Evolutionary conservation across 1,284 basidiomycete genomes (phyloP).

Genomic region (Apiotrichum montevideense): DNA sequence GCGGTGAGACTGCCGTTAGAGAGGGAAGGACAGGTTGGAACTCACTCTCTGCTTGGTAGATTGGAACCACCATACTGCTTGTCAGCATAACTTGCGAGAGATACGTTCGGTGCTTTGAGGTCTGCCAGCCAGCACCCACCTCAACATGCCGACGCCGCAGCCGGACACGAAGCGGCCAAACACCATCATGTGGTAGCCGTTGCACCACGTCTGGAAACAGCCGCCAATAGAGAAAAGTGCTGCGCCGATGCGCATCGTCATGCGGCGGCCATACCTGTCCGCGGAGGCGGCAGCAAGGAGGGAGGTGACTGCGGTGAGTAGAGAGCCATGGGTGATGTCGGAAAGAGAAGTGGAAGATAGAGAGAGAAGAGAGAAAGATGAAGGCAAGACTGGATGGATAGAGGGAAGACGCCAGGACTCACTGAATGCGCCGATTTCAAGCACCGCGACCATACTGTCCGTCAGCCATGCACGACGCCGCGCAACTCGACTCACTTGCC

Average conservation of each 20-base stretch:
- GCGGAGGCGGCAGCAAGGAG: conserved; percentile 81
- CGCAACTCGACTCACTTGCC: conserved; percentile 40
- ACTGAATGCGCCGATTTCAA: conserved; percentile 91
- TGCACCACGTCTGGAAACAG: conserved; percentile 79
- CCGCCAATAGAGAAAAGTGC: conserved; percentile 83
- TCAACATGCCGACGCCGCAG: conserved; percentile 87
- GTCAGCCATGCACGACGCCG: not conserved
- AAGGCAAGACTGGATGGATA: not conserved
- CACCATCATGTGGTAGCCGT: conserved; percentile 79
- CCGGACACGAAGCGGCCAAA: conserved; percentile 81
- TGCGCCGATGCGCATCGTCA: conserved; percentile 81
- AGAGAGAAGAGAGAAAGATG: not conserved
- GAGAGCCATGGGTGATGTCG: conserved; percentile 49
- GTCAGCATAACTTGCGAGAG: not conserved
- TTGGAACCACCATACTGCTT: conserved; percentile 87
- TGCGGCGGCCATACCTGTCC: conserved; percentile 78
- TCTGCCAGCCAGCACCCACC: conserved; percentile 65
- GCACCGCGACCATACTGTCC: conserved; percentile 77
- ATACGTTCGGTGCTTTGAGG: not conserved
- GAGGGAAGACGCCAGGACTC: conserved; percentile 29
- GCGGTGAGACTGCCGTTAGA: conserved; percentile 16
- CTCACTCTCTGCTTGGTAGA: conserved; percentile 58
- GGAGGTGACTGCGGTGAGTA: conserved; percentile 63
- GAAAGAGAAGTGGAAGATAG: too few relatives aligned
- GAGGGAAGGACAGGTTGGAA: not conserved